Percentiles rank a stretch among this genome's conserved stretches.
Evolutionary conservation across 345 rosid species (phyloP).

Genomic region (Brassica incana): DNA sequence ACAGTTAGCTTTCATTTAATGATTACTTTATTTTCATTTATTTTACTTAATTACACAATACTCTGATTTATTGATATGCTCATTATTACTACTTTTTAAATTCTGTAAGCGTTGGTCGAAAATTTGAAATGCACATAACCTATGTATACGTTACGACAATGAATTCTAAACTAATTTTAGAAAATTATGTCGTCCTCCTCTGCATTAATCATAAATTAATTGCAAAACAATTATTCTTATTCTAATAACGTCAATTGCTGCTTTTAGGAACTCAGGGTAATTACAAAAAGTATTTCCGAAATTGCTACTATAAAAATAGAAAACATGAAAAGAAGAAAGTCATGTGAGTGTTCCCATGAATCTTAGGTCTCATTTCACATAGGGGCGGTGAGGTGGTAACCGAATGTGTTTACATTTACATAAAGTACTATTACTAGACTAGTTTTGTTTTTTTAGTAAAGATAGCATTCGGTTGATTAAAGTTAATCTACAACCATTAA

Average conservation of each 20-base stretch:
- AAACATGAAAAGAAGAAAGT: constrained; percentile 45
- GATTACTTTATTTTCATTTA: constrained; percentile 1
- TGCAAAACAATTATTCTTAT: constrained; percentile 18
- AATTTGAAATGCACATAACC: constrained; percentile 21
- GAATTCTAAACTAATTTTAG: not conserved
- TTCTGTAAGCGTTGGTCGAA: constrained; percentile 10
- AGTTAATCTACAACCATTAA: not conserved
- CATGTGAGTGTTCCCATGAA: constrained; percentile 68
- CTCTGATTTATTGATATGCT: not conserved
- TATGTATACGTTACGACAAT: constrained; percentile 26
- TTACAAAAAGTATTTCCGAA: not conserved
- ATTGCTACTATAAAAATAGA: not conserved
- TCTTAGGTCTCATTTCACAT: constrained; percentile 40
- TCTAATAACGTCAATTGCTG: not conserved
- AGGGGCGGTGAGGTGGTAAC: constrained; percentile 65
- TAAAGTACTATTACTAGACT: not conserved
- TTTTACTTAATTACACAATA: not conserved
- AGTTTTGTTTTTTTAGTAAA: not conserved
- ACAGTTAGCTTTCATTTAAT: constrained; percentile 42
- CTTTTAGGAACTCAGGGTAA: constrained; percentile 1
- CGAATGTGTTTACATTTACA: constrained; percentile 46
- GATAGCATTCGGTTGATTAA: not conserved
- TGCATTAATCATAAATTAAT: constrained; percentile 13
- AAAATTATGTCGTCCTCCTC: not conserved
- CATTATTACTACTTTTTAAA: not conserved